Evolutionary conservation across 2,329 filamentous ascomycete species (phyloP).

Genomic region (Talaromyces sp.): DNA sequence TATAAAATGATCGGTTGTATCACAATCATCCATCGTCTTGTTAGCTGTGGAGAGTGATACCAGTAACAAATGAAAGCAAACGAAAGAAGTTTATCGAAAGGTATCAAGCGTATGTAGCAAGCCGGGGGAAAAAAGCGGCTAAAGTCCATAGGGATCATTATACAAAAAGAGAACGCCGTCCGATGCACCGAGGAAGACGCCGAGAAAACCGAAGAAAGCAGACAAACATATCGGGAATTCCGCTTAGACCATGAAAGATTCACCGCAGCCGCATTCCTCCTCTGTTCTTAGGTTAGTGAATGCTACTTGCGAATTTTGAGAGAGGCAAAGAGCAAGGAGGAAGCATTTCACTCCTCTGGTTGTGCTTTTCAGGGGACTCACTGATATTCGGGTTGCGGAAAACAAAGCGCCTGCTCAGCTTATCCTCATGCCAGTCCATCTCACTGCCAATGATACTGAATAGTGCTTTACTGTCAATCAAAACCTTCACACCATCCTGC

Average conservation of each 20-base stretch:
- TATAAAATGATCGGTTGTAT: not conserved
- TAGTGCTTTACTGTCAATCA: constrained; percentile 95
- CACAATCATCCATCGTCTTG: not conserved
- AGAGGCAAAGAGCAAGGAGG: not conserved
- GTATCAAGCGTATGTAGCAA: constrained; percentile 29
- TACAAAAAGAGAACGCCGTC: constrained; percentile 41
- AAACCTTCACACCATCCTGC: constrained; percentile 91
- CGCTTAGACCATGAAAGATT: constrained; percentile 81
- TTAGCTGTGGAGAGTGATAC: not conserved
- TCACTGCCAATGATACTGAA: constrained; percentile 98
- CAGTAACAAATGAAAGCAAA: not conserved
- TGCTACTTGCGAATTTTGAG: not conserved
- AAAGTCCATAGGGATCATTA: constrained; percentile 5
- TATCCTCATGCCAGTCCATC: constrained; percentile 99
- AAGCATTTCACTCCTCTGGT: no score
- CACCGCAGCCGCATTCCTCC: constrained; percentile 93
- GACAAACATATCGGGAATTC: constrained; percentile 16
- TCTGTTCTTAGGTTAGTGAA: constrained; percentile 58
- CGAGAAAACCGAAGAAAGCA: constrained; percentile 16
- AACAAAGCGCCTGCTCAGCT: constrained; percentile 86
- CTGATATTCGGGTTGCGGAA: constrained; percentile 98
- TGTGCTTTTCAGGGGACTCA: constrained; percentile 53
- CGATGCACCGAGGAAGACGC: constrained; percentile 37
- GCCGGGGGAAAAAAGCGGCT: constrained; percentile 18
- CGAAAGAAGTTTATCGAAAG: constrained; percentile 18